These are phyloP conservation scores for Ganoderma sinense DNA, from an alignment of 1,284 basidiomycete species.

Conservation along the genomic window DNA sequence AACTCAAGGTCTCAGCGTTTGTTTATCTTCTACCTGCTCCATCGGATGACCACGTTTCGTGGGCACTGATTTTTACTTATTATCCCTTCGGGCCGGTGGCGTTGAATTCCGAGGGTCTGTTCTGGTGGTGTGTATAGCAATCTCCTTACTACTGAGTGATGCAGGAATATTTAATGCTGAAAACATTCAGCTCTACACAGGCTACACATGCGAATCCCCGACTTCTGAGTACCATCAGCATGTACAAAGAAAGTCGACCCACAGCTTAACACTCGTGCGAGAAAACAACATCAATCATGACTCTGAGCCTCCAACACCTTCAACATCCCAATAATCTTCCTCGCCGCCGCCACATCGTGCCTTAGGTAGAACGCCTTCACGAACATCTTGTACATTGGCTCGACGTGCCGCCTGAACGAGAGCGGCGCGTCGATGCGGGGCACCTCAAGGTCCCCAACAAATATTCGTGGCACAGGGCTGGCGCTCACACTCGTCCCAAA, in stretches of 20 bases:
- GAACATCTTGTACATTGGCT: slow-evolving; percentile 76
- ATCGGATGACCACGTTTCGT: background rate
- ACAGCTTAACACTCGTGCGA: background rate
- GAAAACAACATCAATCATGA: background rate
- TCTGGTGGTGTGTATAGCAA: too few species aligned
- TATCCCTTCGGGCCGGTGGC: too few species aligned
- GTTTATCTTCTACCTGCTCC: background rate
- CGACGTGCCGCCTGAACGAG: slow-evolving; percentile 61
- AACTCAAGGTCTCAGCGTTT: background rate
- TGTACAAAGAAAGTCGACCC: background rate
- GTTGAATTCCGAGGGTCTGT: too few species aligned
- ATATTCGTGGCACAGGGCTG: background rate
- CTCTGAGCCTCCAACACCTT: slow-evolving; percentile 47
- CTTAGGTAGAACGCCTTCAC: slow-evolving; percentile 65
- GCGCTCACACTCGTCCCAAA: background rate
- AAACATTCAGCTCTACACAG: too few species aligned
- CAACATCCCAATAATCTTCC: slow-evolving; percentile 61
- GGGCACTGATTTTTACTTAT: too few species aligned
- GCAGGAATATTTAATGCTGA: too few species aligned
- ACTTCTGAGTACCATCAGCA: background rate
- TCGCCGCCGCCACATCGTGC: slow-evolving; percentile 59
- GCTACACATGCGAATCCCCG: too few species aligned
- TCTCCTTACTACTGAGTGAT: too few species aligned
- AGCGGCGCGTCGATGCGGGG: slow-evolving; percentile 47
- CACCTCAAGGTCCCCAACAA: slow-evolving; percentile 36